A percentile compares a stretch with the other conserved stretches of the same genome.
phyloP scores from a whole-genome alignment of 179 eudicot genomes.

The Corrigiola litoralis region DNA sequence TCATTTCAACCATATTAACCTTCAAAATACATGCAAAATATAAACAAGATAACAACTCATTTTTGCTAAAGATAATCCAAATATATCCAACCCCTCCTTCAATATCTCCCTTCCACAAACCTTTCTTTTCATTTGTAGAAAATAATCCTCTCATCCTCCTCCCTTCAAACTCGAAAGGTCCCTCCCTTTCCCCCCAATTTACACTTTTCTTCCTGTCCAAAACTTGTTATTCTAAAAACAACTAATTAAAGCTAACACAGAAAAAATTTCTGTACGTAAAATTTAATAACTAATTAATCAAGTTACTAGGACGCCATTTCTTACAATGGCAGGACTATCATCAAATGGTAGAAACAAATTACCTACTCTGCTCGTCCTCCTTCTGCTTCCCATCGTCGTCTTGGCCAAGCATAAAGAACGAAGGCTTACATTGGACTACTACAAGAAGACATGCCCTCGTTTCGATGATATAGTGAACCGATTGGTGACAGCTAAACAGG shows the following conservation, averaged over 20 bases:
- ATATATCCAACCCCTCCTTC: constrained; percentile 14
- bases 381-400: background rate
- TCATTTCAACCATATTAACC: background rate
- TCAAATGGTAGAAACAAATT: background rate
- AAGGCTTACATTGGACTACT: constrained; percentile 20
- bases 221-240: background rate
- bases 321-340: constrained; percentile 24
- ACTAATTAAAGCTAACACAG: background rate
- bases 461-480: constrained; percentile 25
- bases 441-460: constrained; percentile 33
- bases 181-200: background rate
- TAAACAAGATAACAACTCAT: constrained; percentile 3
- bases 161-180: background rate
- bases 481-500: constrained; percentile 28
- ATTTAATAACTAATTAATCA: background rate
- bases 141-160: background rate
- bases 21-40: background rate
- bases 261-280: background rate
- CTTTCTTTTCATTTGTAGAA: background rate
- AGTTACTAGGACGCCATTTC: constrained; percentile 20
- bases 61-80: constrained; percentile 6
- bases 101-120: constrained; percentile 31
- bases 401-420: background rate
- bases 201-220: constrained; percentile 2
- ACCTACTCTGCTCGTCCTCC: background rate